Evolutionary conservation across 208 protist genomes (phyloP).

Genomic region (Leishmania lainsoni): DNA sequence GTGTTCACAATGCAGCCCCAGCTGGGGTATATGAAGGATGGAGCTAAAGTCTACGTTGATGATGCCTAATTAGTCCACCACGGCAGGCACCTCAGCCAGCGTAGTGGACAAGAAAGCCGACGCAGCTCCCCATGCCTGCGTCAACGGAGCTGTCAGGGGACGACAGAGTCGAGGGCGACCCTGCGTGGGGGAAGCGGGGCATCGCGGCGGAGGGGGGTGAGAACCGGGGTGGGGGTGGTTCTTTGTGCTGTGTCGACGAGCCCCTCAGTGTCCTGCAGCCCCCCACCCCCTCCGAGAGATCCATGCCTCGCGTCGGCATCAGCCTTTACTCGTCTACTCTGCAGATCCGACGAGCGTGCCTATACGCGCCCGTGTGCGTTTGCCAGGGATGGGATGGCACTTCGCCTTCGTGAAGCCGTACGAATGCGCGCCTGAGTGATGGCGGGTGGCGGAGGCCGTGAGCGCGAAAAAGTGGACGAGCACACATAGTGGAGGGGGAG

Average conservation of each 20-base stretch:
- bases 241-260: neutral
- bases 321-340: neutral
- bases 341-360: neutral
- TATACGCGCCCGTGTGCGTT: neutral
- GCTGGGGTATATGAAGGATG: slow-evolving; percentile 29
- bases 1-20: slow-evolving; percentile 61
- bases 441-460: neutral
- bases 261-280: slow-evolving; percentile 9
- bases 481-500: neutral
- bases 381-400: neutral
- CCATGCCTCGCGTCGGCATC: neutral
- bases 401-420: neutral
- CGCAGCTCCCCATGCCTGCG: neutral
- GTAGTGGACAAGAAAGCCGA: no score
- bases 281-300: neutral
- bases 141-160: neutral
- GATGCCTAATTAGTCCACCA: slow-evolving; percentile 46
- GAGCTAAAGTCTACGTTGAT: slow-evolving; percentile 51
- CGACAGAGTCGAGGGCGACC: neutral
- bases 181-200: neutral
- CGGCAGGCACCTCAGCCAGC: no score
- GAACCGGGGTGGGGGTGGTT: neutral
- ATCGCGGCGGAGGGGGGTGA: neutral
- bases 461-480: neutral
- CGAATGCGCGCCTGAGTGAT: neutral